Evolutionary conservation across 2,329 filamentous ascomycete species (phyloP).

Genomic region (Aspergillus neotritici): DNA sequence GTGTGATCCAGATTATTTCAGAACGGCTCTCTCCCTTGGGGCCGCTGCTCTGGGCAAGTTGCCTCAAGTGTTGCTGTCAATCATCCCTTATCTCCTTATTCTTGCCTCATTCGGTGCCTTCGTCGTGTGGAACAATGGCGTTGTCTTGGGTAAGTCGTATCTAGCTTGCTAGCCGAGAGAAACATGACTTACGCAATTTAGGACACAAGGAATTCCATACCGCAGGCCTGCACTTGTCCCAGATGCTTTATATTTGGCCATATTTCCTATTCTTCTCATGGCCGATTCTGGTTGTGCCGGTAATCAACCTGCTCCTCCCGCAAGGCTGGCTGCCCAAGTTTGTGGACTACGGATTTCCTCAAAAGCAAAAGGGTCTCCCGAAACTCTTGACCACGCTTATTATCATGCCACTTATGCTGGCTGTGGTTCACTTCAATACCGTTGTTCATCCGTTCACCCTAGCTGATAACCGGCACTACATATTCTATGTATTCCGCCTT

Average conservation of each 20-base stretch:
- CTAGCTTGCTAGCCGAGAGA: neutral
- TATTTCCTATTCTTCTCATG: conserved; percentile 85
- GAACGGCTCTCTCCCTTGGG: conserved; percentile 57
- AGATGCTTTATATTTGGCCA: conserved; percentile 94
- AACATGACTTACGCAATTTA: conserved; percentile 28
- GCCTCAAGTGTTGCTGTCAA: conserved; percentile 33
- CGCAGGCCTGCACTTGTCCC: conserved; percentile 78
- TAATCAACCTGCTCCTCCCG: conserved; percentile 39
- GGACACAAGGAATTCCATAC: conserved; percentile 93
- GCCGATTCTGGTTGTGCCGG: conserved; percentile 61
- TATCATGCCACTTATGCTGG: conserved; percentile 40
- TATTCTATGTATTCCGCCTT: conserved; percentile 92
- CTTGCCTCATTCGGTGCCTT: conserved; percentile 66
- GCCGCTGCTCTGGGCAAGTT: conserved; percentile 50
- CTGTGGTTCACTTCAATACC: conserved; percentile 72
- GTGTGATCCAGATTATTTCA: conserved; percentile 39
- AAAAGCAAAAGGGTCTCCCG: conserved; percentile 34
- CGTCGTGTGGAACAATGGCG: conserved; percentile 79
- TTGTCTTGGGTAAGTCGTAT: conserved; percentile 67
- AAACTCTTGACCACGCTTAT: conserved; percentile 31
- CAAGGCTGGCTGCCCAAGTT: conserved; percentile 28
- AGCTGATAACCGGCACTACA: conserved; percentile 93
- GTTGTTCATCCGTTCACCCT: conserved; percentile 93
- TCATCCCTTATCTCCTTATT: conserved; percentile 54
- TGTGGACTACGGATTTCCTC: conserved; percentile 29